Conservation (phyloP, 345 rosid species). For the Dimocarpus longan region DNA sequence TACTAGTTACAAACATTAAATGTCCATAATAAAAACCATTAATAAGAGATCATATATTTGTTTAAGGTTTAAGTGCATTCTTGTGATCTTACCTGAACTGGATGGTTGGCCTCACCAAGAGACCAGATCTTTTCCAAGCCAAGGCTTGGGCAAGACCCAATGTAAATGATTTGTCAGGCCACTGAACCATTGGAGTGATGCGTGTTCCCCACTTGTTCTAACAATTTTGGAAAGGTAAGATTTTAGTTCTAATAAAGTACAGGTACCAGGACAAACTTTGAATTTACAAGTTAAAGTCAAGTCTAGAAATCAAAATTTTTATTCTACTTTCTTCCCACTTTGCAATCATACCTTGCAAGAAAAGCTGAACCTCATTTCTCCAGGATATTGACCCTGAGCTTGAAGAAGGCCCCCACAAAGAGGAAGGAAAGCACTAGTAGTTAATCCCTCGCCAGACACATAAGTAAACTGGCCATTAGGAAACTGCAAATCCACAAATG, state of each 20-base stretch:
- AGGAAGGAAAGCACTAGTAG: conserved; percentile 88
- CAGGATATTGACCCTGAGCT: conserved; percentile 98
- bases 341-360: conserved; percentile 69
- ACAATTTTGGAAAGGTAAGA: conserved; percentile 13
- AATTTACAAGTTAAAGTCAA: conserved; percentile 7
- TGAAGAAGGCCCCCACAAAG: conserved; percentile 90
- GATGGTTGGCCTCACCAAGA: conserved; percentile 79
- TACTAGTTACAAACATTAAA: background rate
- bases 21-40: background rate
- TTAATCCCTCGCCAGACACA: conserved; percentile 88
- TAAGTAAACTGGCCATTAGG: conserved; percentile 93
- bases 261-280: background rate
- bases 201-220: conserved; percentile 94
- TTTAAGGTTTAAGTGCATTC: background rate
- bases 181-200: conserved; percentile 80
- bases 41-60: background rate
- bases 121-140: conserved; percentile 95
- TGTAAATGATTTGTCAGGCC: conserved; percentile 89
- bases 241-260: conserved; percentile 9
- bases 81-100: conserved; percentile 65
- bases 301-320: background rate
- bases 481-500: conserved; percentile 92
- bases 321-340: background rate
- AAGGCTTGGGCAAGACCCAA: conserved; percentile 75
- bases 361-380: conserved; percentile 95